These are phyloP conservation scores for Luffa acutangula DNA, from an alignment of 306 rosid genomes.

Conservation along the genomic window DNA sequence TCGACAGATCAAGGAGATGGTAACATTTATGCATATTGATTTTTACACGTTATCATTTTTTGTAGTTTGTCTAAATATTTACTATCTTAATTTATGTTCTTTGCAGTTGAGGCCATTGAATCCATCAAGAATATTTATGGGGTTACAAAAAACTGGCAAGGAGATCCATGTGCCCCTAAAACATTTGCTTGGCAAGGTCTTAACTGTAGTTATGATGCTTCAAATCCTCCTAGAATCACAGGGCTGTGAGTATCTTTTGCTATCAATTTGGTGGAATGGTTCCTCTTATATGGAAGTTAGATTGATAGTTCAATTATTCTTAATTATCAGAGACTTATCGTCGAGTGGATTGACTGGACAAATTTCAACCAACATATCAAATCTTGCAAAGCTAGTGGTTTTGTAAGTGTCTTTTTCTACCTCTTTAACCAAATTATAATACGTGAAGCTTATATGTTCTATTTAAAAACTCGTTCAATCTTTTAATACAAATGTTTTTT, in stretches of 20 bases:
- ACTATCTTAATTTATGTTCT: not conserved
- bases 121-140: constrained; percentile 11
- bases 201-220: constrained; percentile 16
- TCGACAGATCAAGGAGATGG: constrained; percentile 27
- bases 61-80: not conserved
- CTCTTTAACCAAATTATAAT: not conserved
- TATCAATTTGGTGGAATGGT: not conserved
- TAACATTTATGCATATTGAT: not conserved
- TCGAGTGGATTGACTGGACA: not conserved
- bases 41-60: not conserved
- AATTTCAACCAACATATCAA: not conserved
- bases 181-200: constrained; percentile 23
- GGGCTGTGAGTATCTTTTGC: constrained; percentile 19
- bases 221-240: constrained; percentile 28
- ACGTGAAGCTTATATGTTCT: too few species aligned
- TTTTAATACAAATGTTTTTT: too few species aligned
- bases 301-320: not conserved
- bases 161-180: constrained; percentile 33
- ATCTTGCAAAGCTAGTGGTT: not conserved
- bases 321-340: not conserved
- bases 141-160: constrained; percentile 27
- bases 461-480: too few species aligned
- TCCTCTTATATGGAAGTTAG: not conserved
- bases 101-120: constrained; percentile 24
- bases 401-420: not conserved